Evolutionary conservation across 805 yeast genomes (phyloP).

Genomic region (Saccharomycopsis lassenensis): DNA sequence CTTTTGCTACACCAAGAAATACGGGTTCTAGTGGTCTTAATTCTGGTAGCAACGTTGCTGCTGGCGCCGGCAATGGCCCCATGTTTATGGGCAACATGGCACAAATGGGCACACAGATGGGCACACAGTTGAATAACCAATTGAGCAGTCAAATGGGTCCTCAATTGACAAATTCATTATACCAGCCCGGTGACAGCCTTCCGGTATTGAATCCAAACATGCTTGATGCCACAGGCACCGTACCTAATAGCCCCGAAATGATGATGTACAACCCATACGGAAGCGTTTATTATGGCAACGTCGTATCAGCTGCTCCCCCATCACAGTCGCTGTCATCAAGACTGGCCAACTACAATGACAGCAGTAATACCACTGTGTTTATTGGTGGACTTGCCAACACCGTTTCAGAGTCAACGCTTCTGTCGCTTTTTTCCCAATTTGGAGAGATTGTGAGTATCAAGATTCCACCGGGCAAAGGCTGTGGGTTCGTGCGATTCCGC

Average conservation of each 20-base stretch:
- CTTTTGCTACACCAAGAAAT: slow-evolving; percentile 67
- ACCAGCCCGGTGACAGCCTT: too few relatives aligned
- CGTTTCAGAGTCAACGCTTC: slow-evolving; percentile 49
- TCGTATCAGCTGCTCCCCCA: slow-evolving; percentile 5
- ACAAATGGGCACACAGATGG: neutral
- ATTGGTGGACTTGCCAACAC: slow-evolving; percentile 66
- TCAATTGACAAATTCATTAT: too few relatives aligned
- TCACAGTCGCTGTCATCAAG: neutral
- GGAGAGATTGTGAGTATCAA: slow-evolving; percentile 62
- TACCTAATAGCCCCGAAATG: slow-evolving; percentile 7
- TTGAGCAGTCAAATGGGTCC: too few relatives aligned
- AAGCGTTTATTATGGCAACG: slow-evolving; percentile 8
- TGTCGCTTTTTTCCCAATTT: slow-evolving; percentile 56
- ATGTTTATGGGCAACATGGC: neutral
- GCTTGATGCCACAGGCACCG: slow-evolving; percentile 1
- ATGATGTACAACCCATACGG: slow-evolving; percentile 12
- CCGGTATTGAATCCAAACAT: neutral
- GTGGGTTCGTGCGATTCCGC: slow-evolving; percentile 68
- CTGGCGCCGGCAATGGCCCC: slow-evolving; percentile 1
- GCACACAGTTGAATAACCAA: neutral
- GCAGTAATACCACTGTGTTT: slow-evolving; percentile 64
- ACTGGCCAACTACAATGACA: slow-evolving; percentile 29
- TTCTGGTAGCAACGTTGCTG: slow-evolving; percentile 10
- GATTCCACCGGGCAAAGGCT: slow-evolving; percentile 69
- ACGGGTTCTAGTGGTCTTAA: slow-evolving; percentile 18